Percentiles rank a stretch among this genome's conserved stretches.
These are phyloP conservation scores for Solanum chmielewskii DNA, from an alignment of 257 asterid genomes.

Conservation along the genomic window DNA sequence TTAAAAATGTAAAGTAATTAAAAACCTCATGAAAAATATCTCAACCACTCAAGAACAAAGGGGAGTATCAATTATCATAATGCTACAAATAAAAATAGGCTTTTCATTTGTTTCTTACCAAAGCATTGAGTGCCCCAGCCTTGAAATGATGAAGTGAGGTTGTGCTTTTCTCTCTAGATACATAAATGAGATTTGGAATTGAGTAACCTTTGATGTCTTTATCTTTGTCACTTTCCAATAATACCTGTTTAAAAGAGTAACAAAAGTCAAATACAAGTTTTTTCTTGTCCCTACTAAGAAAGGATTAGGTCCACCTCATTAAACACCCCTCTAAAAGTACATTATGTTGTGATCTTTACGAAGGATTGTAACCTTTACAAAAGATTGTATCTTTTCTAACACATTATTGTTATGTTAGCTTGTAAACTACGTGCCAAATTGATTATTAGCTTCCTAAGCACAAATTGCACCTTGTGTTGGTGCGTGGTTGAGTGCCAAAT, in stretches of 20 bases:
- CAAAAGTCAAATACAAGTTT: not conserved
- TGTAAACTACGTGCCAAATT: not conserved
- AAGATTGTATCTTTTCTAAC: too few species aligned
- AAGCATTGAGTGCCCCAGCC: constrained; percentile 31
- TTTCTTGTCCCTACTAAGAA: not conserved
- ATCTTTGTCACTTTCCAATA: constrained; percentile 9
- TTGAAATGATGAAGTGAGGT: constrained; percentile 16
- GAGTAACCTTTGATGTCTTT: not conserved
- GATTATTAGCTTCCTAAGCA: not conserved
- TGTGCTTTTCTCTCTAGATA: constrained; percentile 21
- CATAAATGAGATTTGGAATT: constrained; percentile 15
- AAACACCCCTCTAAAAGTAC: too few species aligned
- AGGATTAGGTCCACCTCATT: not conserved
- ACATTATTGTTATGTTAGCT: not conserved
- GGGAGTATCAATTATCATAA: not conserved
- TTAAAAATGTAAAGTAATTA: too few species aligned
- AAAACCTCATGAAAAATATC: not conserved
- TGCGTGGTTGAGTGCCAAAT: not conserved
- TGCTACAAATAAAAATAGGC: not conserved
- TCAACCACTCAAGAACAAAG: too few species aligned
- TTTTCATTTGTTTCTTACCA: constrained; percentile 1
- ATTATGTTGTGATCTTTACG: fast-evolving
- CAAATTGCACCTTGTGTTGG: not conserved
- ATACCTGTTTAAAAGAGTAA: constrained; percentile 3
- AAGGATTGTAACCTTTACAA: too few species aligned